These are phyloP conservation scores for Fusarium sp. DNA, from an alignment of 2,329 filamentous ascomycete genomes.

Conservation along the genomic window DNA sequence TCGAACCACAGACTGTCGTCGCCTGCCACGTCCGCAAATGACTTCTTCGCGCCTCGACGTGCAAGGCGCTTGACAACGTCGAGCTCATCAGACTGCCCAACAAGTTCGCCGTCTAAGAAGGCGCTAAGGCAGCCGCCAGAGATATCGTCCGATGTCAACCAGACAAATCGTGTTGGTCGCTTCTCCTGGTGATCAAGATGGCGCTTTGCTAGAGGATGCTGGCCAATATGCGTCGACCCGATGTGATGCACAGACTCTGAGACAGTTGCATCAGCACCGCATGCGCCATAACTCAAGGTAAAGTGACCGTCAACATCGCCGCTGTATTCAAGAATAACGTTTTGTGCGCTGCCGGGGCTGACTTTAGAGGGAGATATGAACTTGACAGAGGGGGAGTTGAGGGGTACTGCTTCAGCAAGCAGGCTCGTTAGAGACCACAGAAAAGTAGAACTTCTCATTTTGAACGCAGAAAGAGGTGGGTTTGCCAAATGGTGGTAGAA, in stretches of 20 bases:
- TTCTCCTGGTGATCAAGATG: slow-evolving; percentile 24
- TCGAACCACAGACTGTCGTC: slow-evolving; percentile 32
- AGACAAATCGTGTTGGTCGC: slow-evolving; percentile 36
- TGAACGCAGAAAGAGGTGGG: accelerated
- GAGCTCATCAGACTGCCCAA: slow-evolving; percentile 29
- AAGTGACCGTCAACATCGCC: slow-evolving; percentile 34
- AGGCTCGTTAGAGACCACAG: accelerated
- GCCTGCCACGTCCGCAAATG: slow-evolving; percentile 8
- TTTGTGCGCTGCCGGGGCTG: slow-evolving; percentile 18
- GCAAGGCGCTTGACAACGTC: neutral
- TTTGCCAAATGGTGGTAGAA: too few relatives aligned
- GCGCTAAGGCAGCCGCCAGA: slow-evolving; percentile 33
- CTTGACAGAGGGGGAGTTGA: neutral
- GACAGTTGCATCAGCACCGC: neutral
- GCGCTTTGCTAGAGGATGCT: slow-evolving; percentile 33
- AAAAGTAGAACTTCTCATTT: neutral
- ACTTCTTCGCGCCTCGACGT: neutral
- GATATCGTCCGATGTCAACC: slow-evolving; percentile 18
- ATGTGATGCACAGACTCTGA: slow-evolving; percentile 24
- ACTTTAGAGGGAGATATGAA: neutral
- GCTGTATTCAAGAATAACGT: slow-evolving; percentile 33
- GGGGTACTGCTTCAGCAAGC: neutral
- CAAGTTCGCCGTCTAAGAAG: slow-evolving; percentile 24
- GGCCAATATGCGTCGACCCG: slow-evolving; percentile 35
- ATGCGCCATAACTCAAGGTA: slow-evolving; percentile 28